Conservation (phyloP, 2,329 filamentous ascomycete genomes). For the Diaporthe capsici region DNA sequence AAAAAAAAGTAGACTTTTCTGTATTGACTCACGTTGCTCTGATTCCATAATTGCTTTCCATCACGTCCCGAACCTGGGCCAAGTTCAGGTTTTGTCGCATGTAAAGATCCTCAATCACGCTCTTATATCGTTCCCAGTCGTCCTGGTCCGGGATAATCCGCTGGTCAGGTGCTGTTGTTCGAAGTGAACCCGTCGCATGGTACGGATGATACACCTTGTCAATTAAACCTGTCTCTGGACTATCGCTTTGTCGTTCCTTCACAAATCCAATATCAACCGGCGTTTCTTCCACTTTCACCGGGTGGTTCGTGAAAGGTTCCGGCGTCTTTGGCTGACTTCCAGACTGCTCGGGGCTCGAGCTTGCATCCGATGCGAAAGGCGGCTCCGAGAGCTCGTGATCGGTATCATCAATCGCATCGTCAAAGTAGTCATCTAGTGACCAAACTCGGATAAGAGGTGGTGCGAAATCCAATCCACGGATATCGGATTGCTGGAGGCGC, state of each 20-base stretch:
- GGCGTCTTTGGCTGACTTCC: neutral
- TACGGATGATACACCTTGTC: neutral
- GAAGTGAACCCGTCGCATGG: neutral
- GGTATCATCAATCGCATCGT: neutral
- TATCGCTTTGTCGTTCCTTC: neutral
- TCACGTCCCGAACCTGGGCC: neutral
- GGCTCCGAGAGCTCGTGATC: neutral
- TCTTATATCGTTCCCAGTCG: neutral
- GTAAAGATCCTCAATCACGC: neutral
- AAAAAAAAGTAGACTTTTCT: neutral
- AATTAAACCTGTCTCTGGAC: neutral
- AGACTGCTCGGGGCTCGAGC: neutral
- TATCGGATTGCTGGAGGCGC: neutral
- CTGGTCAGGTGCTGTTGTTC: neutral
- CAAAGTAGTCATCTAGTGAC: neutral
- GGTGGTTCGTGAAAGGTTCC: neutral
- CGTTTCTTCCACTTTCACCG: neutral
- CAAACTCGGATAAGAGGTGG: neutral
- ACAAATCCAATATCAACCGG: neutral
- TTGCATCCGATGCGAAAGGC: neutral
- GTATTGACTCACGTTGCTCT: neutral
- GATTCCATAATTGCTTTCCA: neutral
- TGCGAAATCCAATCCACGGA: neutral
- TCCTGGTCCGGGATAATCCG: neutral
- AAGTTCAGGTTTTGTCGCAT: neutral